phyloP scores from a whole-genome alignment of 2,329 filamentous ascomycete genomes.

The Meredithiella fracta region DNA sequence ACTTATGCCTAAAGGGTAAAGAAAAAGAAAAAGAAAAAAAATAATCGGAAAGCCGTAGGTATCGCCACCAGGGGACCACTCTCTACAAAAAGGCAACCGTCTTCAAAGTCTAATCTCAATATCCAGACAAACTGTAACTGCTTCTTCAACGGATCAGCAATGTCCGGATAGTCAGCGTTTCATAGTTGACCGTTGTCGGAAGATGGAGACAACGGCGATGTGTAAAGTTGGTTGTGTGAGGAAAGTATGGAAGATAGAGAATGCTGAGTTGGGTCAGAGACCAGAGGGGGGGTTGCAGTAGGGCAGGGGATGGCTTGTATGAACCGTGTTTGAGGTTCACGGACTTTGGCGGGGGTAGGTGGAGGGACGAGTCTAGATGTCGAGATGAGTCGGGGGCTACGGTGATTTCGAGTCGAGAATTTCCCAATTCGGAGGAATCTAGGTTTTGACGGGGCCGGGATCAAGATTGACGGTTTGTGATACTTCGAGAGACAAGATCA shows the following conservation, averaged over 20 bases:
- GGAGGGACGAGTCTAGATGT: neutral
- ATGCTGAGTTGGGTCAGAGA: too few relatives aligned
- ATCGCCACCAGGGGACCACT: too few relatives aligned
- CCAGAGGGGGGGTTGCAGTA: too few relatives aligned
- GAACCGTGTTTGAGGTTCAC: slow-evolving; percentile 11
- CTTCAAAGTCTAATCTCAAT: neutral
- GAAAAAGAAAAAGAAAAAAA: neutral
- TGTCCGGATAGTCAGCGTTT: neutral
- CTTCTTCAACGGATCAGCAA: neutral
- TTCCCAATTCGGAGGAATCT: too few relatives aligned
- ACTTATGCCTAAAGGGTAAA: neutral
- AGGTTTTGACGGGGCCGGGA: too few relatives aligned
- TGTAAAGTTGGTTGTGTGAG: too few relatives aligned
- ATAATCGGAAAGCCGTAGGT: neutral
- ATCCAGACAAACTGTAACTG: too few relatives aligned
- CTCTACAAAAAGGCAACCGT: neutral
- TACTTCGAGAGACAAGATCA: too few relatives aligned
- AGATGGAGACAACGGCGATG: neutral
- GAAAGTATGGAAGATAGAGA: too few relatives aligned
- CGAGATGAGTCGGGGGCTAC: neutral
- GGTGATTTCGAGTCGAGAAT: neutral
- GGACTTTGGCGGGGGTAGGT: neutral
- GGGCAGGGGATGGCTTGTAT: neutral
- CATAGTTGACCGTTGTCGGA: neutral
- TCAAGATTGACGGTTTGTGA: too few relatives aligned